Evolutionary conservation across 1,284 basidiomycete genomes (phyloP).

Genomic region (Austropuccinia psidii): DNA sequence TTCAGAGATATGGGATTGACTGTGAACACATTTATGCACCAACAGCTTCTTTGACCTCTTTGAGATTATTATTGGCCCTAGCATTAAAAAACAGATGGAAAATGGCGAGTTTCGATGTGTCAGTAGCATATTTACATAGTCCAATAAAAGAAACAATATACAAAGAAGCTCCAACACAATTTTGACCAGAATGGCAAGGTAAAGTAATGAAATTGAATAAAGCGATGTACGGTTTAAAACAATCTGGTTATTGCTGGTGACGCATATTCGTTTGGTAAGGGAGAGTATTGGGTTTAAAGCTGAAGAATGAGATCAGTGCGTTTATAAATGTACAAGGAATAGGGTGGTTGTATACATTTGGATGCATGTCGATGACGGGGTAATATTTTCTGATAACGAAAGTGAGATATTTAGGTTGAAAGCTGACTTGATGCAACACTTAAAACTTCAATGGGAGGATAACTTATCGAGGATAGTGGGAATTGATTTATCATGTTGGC

Average conservation of each 20-base stretch:
- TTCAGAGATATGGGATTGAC: too few species aligned
- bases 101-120: background rate
- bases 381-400: too few species aligned
- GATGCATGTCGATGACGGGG: background rate
- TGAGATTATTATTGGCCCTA: background rate
- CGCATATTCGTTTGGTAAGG: background rate
- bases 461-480: too few species aligned
- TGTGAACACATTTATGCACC: too few species aligned
- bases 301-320: background rate
- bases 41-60: background rate
- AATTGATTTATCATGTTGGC: too few species aligned
- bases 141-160: slow-evolving; percentile 8
- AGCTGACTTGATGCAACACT: too few species aligned
- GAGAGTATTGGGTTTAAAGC: background rate
- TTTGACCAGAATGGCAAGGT: background rate
- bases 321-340: background rate
- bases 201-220: background rate
- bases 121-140: slow-evolving; percentile 20
- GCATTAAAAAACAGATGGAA: background rate
- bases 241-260: background rate
- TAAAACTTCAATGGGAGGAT: too few species aligned
- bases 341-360: background rate
- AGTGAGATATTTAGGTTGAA: too few species aligned
- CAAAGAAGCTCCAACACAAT: background rate
- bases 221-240: background rate